Evolutionary conservation across 176 grass and related monocot species (phyloP).

Genomic region (Aegilops umbellulata): DNA sequence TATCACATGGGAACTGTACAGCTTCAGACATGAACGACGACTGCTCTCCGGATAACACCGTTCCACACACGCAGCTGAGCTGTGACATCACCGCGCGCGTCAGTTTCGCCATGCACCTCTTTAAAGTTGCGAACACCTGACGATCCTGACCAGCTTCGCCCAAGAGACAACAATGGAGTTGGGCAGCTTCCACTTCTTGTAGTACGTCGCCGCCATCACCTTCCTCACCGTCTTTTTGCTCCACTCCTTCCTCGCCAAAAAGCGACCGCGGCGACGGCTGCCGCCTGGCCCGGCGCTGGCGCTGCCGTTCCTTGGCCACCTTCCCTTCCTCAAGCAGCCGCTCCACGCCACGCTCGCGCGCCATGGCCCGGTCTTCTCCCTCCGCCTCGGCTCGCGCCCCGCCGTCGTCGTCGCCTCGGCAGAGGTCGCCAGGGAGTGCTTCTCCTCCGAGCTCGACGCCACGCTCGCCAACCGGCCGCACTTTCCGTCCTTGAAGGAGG

Average conservation of each 20-base stretch:
- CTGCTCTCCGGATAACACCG: no score
- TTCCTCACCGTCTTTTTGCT: slow-evolving; percentile 15
- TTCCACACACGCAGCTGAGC: no score
- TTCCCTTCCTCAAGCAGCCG: no score
- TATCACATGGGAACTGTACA: no score
- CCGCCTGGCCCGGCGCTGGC: no score
- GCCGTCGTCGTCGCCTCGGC: slow-evolving; percentile 51
- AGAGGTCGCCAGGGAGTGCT: slow-evolving; percentile 8
- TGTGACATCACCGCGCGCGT: no score
- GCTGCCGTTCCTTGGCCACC: no score
- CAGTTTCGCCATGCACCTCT: no score
- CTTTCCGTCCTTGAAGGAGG: slow-evolving; percentile 12
- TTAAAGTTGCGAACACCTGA: no score
- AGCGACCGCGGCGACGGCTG: background rate
- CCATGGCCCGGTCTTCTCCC: background rate
- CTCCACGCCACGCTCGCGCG: slow-evolving; percentile 34
- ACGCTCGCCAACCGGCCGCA: slow-evolving; percentile 52
- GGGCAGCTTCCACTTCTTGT: background rate
- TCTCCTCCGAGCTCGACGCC: slow-evolving; percentile 46
- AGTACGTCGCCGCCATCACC: background rate
- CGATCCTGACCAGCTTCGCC: background rate
- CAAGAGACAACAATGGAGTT: background rate
- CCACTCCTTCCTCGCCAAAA: background rate
- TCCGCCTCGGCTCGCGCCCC: slow-evolving; percentile 41
- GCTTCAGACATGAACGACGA: no score